Evolutionary conservation across 1,284 basidiomycete genomes (phyloP).

Genomic region (Tremellales sp.): DNA sequence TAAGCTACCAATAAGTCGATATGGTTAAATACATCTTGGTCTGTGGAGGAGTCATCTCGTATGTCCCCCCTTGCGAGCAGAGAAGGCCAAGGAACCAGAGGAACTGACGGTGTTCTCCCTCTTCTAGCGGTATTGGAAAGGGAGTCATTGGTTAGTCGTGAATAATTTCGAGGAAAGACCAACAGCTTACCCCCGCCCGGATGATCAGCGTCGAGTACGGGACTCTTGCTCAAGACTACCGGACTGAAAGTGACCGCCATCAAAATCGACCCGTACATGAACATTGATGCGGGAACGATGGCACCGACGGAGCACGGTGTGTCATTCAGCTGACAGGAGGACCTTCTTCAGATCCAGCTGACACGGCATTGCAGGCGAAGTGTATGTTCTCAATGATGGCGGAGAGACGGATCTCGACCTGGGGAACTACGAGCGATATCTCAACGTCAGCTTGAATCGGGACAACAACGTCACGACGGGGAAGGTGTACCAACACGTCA

Average conservation of each 20-base stretch:
- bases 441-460: constrained; percentile 86
- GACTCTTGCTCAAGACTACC: constrained; percentile 88
- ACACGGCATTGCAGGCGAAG: constrained; percentile 68
- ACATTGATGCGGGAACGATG: constrained; percentile 99
- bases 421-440: constrained; percentile 97
- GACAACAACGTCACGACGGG: constrained; percentile 99
- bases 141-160: constrained; percentile 77
- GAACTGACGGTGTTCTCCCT: not conserved
- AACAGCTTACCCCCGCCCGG: constrained; percentile 9
- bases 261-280: constrained; percentile 99
- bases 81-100: not conserved
- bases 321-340: constrained; percentile 23
- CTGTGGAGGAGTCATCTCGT: constrained; percentile 77
- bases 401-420: constrained; percentile 98
- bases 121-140: constrained; percentile 79
- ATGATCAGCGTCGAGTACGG: constrained; percentile 84
- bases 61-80: constrained; percentile 12
- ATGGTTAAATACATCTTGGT: constrained; percentile 80
- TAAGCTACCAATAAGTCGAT: constrained; percentile 6
- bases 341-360: constrained; percentile 4
- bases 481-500: constrained; percentile 95
- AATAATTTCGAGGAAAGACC: constrained; percentile 13
- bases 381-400: constrained; percentile 97
- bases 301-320: constrained; percentile 94
- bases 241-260: constrained; percentile 97